Base-by-base conservation (phyloP, 768 basidiomycete genomes). In the Cystobasidiopsis lactophilus region DNA sequence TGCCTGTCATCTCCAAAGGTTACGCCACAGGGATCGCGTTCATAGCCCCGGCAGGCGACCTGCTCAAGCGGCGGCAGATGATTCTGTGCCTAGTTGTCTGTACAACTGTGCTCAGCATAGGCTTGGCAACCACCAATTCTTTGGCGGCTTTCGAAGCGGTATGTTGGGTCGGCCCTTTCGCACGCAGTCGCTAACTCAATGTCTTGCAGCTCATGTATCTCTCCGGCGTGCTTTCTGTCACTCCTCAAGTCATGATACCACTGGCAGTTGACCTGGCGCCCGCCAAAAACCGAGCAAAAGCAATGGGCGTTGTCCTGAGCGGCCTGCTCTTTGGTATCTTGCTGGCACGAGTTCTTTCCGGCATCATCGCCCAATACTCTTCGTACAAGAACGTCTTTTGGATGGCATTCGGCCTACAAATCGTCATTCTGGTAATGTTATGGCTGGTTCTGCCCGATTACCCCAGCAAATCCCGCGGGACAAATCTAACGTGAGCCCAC, bases 121-220 rank as follows among this genome's bases (percentile, higher is more conserved):
- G 79, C 0, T 71, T 86, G 1, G 73, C 80, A 0, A 57, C 82
- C 14, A 80, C 81, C 0, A 66, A 65, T 1, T 73, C 66, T 46
- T 69, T 83, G 3, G 67, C 65, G 5, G 75, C 72, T 23, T 81
- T 85, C 60, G 75, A 82, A n/a, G n/a, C n/a, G n/a, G n/a, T n/a
- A n/a, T n/a, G n/a, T n/a, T n/a, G n/a, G n/a, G n/a, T n/a, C n/a
- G n/a, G n/a, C n/a, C n/a, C n/a, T n/a, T n/a, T n/a, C n/a, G n/a
- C n/a, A n/a, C n/a, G n/a, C n/a, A n/a, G n/a, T n/a, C n/a, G n/a
- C n/a, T n/a, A n/a, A n/a, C n/a, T n/a, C n/a, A n/a, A n/a, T n/a
- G n/a, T n/a, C n/a, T n/a, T n/a, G 56, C 75, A 80, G 44, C 69
- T 85, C 37, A 85, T 86, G 70, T 80, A 85, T 69, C 82, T 86